Evolutionary conservation across 345 rosid genomes (phyloP).

Genomic region (Citrus mangshanensis): DNA sequence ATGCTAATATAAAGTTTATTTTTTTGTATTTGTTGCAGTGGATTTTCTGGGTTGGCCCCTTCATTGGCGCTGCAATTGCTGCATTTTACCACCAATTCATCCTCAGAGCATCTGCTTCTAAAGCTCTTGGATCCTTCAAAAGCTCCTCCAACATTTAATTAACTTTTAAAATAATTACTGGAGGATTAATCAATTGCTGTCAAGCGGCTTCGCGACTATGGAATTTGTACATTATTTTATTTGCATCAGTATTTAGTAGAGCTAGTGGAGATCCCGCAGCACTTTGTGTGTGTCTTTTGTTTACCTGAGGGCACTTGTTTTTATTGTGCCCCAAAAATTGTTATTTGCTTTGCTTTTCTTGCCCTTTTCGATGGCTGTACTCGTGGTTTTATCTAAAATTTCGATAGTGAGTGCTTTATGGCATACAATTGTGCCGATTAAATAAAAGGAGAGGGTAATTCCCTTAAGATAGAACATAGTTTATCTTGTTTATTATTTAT

Average conservation of each 20-base stretch:
- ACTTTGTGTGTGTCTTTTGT: too few relatives aligned
- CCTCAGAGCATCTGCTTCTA: slow-evolving; percentile 48
- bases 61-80: slow-evolving; percentile 62
- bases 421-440: too few relatives aligned
- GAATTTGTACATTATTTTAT: slow-evolving; percentile 16
- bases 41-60: slow-evolving; percentile 77
- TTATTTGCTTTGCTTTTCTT: too few relatives aligned
- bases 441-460: too few relatives aligned
- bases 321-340: too few relatives aligned
- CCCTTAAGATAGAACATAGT: too few relatives aligned
- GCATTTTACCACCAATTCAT: slow-evolving; percentile 59
- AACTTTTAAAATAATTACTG: neutral
- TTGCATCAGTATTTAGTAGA: neutral
- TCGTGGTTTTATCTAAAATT: too few relatives aligned
- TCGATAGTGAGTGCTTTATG: too few relatives aligned
- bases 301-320: too few relatives aligned
- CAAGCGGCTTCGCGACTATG: neutral
- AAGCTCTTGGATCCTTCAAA: slow-evolving; percentile 61
- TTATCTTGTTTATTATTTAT: too few relatives aligned
- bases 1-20: neutral
- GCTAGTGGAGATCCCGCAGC: too few relatives aligned
- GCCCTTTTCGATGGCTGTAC: too few relatives aligned
- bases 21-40: slow-evolving; percentile 36
- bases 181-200: neutral
- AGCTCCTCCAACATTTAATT: slow-evolving; percentile 31